Conservation (phyloP, 768 basidiomycete genomes). For the Lactarius hatsudake region DNA sequence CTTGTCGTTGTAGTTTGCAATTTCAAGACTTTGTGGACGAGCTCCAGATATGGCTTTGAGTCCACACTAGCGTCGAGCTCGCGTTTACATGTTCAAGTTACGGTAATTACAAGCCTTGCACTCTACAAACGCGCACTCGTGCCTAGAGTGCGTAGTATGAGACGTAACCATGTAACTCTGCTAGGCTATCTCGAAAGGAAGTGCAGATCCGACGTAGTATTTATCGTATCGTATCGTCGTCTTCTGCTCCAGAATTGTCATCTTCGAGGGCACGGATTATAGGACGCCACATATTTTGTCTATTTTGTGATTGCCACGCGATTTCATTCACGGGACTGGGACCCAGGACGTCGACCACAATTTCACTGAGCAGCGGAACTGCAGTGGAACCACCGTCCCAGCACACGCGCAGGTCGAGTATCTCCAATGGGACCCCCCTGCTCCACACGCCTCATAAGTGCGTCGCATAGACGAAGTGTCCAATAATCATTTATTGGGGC, state of each 20-base stretch:
- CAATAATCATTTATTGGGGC: no score
- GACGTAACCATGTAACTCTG: no score
- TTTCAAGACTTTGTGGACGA: not conserved
- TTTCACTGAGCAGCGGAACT: not conserved
- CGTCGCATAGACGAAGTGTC: not conserved
- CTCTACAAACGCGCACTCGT: no score
- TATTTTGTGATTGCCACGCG: not conserved
- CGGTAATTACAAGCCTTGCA: no score
- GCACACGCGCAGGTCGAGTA: not conserved
- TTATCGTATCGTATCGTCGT: not conserved
- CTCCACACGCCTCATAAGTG: not conserved
- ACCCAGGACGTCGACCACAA: not conserved
- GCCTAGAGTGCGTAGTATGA: no score
- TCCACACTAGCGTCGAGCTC: not conserved
- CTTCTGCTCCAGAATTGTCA: not conserved
- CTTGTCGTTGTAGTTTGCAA: not conserved
- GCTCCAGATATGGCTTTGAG: not conserved
- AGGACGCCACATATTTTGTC: not conserved
- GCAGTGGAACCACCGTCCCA: not conserved
- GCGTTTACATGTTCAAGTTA: no score
- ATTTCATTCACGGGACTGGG: not conserved
- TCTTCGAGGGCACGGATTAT: not conserved
- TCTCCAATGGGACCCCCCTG: not conserved
- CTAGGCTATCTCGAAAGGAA: no score
- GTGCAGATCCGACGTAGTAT: no score